Conservation (phyloP, 164 flowering plant species). For the Nymphaea thermarum region DNA sequence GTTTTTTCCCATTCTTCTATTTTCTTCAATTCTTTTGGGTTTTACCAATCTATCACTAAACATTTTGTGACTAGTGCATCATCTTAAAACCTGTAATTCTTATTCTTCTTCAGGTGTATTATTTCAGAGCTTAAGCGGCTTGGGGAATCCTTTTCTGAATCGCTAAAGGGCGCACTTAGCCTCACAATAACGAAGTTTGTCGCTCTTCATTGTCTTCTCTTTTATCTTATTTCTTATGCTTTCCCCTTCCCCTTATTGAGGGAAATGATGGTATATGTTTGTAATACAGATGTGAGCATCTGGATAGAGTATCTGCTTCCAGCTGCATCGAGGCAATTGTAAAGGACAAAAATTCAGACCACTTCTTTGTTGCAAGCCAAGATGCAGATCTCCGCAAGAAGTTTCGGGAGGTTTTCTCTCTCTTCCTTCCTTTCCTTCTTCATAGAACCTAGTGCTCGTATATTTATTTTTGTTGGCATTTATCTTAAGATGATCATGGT, state of each 20-base stretch:
- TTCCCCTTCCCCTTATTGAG: not conserved
- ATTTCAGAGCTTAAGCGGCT: conserved; percentile 49
- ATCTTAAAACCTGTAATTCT: too few relatives aligned
- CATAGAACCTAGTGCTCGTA: not conserved
- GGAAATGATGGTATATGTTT: not conserved
- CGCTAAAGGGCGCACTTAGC: conserved; percentile 36
- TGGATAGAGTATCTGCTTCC: conserved; percentile 41
- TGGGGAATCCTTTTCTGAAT: conserved; percentile 32
- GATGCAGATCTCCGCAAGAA: conserved; percentile 54
- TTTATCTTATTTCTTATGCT: not conserved
- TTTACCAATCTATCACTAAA: not conserved
- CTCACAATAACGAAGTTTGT: conserved; percentile 50
- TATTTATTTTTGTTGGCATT: too few relatives aligned
- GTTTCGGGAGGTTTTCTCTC: conserved; percentile 42
- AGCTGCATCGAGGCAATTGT: conserved; percentile 54
- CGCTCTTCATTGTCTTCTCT: conserved; percentile 3
- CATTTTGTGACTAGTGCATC: too few relatives aligned
- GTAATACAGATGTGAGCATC: conserved; percentile 65
- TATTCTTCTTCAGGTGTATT: conserved; percentile 20
- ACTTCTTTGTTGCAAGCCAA: conserved; percentile 83
- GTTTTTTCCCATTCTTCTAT: not conserved
- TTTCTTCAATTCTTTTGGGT: not conserved
- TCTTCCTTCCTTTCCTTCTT: not conserved
- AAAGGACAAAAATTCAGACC: conserved; percentile 66
- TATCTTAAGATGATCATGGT: too few relatives aligned